Evolutionary conservation across 208 protist genomes (phyloP), one percentile per base, ranked within the genome.

Genomic region (Plasmodiophora brassicae): DNA sequence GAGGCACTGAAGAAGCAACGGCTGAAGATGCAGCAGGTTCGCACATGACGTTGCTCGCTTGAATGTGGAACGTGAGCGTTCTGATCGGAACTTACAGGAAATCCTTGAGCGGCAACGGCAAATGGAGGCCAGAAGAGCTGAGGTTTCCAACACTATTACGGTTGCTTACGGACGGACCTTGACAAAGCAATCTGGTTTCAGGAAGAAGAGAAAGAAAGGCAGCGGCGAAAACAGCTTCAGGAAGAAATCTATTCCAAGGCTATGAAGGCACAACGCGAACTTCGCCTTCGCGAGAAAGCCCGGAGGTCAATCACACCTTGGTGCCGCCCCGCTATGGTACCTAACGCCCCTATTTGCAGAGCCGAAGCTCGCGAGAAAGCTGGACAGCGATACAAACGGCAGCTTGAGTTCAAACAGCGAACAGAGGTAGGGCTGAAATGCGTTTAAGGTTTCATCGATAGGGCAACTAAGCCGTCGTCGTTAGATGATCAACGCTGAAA

Each of bases 181-280:
- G n/a, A n/a, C n/a, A n/a, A n/a, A n/a, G n/a, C n/a, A n/a, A n/a
- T n/a, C n/a, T n/a, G n/a, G n/a, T n/a, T 8, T 78, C 65, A 78
- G 65, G 65, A 78, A 32, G 65, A 78, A 32, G 65, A 5, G n/a
- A 78, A 78, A 32, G 65, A 78, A 78, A 78, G 65, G 65, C 14
- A 78, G 41, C 5, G 65, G 20, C 5, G 65, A 32, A 78, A 78
- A 32, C 14, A 5, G n/a, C 65, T 78, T 5, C 65, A 78, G n/a
- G 14, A 78, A 32, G 65, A 78, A 78, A 78, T 78, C 5, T 78
- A 78, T 38, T n/a, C 5, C 32, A 78, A 32, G n/a, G 5, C 14
- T 8, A 78, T 78, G 65, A 78, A 78, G 41, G 65, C 65, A 5
- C 65, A 78, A 38, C 65, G n/a, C 32, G 65, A 78, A 38, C 65